Evolutionary conservation across 139 green algal species (phyloP).

Genomic region (Tetraselmis striata): DNA sequence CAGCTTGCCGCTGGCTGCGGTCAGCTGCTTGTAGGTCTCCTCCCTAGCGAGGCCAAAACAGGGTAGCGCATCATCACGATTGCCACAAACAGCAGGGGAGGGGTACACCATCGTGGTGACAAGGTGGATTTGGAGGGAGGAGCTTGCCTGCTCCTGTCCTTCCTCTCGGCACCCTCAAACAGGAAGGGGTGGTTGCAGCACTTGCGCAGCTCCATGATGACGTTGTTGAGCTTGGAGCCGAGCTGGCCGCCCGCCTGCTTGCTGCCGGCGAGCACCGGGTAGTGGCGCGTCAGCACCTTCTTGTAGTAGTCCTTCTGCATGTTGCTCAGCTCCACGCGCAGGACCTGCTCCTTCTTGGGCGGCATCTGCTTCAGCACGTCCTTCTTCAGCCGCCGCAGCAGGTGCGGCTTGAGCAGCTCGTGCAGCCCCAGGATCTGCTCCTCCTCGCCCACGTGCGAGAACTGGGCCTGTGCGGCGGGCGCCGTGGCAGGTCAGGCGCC

Average conservation of each 20-base stretch:
- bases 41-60: too few species aligned
- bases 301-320: slow-evolving; percentile 49
- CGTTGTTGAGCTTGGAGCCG: slow-evolving; percentile 28
- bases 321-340: slow-evolving; percentile 52
- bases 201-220: slow-evolving; percentile 72
- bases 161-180: slow-evolving; percentile 21
- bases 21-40: slow-evolving; percentile 28
- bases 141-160: neutral
- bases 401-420: slow-evolving; percentile 48
- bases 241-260: slow-evolving; percentile 7
- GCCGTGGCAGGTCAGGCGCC: too few species aligned
- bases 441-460: slow-evolving; percentile 33
- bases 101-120: too few species aligned
- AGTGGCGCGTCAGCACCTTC: slow-evolving; percentile 30
- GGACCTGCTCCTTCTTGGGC: slow-evolving; percentile 76
- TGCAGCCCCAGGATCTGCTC: slow-evolving; percentile 57
- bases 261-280: slow-evolving; percentile 22
- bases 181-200: slow-evolving; percentile 69
- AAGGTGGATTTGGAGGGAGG: too few species aligned
- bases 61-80: too few species aligned
- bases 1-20: slow-evolving; percentile 71
- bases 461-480: slow-evolving; percentile 17
- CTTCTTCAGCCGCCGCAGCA: slow-evolving; percentile 71
- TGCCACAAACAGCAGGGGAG: too few species aligned
- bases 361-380: slow-evolving; percentile 75